Percentiles rank a stretch among this genome's conserved stretches.
Conservation (phyloP, 768 basidiomycete species). For the Kwoniella mangroviensis region DNA sequence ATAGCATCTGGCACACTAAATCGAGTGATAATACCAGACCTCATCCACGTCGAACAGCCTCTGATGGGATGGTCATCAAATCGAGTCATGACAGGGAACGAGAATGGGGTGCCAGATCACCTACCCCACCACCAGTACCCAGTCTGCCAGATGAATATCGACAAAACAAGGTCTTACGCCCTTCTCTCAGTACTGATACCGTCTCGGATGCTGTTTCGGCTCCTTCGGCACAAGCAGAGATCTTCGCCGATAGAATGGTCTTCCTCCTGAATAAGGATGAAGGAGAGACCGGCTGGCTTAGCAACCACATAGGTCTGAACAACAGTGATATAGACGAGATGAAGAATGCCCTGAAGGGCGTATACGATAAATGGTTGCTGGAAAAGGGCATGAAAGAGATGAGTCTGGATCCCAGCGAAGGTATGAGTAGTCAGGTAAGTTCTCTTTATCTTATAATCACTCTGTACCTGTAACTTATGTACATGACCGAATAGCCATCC, state of each 20-base stretch:
- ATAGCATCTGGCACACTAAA: not conserved
- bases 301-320: slow-evolving; percentile 27
- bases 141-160: slow-evolving; percentile 30
- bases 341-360: slow-evolving; percentile 22
- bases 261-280: slow-evolving; percentile 22
- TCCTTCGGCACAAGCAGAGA: slow-evolving; percentile 12
- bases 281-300: slow-evolving; percentile 8
- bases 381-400: slow-evolving; percentile 36
- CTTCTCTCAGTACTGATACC: not conserved
- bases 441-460: not conserved
- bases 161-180: not conserved
- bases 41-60: slow-evolving; percentile 28
- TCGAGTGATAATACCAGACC: slow-evolving; percentile 19
- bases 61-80: slow-evolving; percentile 22
- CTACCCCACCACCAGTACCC: slow-evolving; percentile 45
- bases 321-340: slow-evolving; percentile 8
- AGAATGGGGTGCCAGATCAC: slow-evolving; percentile 32
- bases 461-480: not conserved
- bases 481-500: not conserved
- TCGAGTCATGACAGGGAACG: slow-evolving; percentile 12
- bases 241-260: slow-evolving; percentile 29
- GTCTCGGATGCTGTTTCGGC: not conserved
- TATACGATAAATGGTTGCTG: slow-evolving; percentile 42
- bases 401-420: slow-evolving; percentile 23
- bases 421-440: slow-evolving; percentile 9